These are phyloP conservation scores for Colletotrichum sp. DNA, from an alignment of 2,329 filamentous ascomycete species.

Conservation along the genomic window DNA sequence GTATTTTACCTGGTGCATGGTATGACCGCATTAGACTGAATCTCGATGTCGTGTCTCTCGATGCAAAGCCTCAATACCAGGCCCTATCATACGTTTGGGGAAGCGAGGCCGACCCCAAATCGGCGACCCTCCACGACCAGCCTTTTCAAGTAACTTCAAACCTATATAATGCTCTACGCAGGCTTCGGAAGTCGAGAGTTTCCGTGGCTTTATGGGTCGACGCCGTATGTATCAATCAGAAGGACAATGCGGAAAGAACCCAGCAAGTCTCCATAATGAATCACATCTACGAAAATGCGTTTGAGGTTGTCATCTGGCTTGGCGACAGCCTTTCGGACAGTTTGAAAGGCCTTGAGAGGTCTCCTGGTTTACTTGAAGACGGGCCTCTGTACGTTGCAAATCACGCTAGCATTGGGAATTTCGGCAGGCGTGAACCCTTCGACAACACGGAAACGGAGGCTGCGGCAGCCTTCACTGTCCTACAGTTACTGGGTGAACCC, in stretches of 20 bases:
- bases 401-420: background rate
- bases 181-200: background rate
- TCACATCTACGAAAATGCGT: background rate
- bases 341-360: background rate
- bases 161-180: background rate
- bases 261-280: background rate
- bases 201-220: background rate
- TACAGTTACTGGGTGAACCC: background rate
- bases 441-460: background rate
- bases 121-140: background rate
- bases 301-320: background rate
- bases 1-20: fast-evolving
- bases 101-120: background rate
- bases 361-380: background rate
- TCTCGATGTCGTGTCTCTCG: fast-evolving
- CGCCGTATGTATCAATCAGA: background rate
- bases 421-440: background rate
- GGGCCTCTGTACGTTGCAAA: background rate
- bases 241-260: background rate
- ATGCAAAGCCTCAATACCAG: background rate
- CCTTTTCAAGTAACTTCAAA: background rate
- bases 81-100: background rate
- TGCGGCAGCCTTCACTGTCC: background rate
- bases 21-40: fast-evolving
- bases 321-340: background rate